These are phyloP conservation scores for Gynandropsis gynandra DNA, from an alignment of 345 rosid species.

Conservation along the genomic window DNA sequence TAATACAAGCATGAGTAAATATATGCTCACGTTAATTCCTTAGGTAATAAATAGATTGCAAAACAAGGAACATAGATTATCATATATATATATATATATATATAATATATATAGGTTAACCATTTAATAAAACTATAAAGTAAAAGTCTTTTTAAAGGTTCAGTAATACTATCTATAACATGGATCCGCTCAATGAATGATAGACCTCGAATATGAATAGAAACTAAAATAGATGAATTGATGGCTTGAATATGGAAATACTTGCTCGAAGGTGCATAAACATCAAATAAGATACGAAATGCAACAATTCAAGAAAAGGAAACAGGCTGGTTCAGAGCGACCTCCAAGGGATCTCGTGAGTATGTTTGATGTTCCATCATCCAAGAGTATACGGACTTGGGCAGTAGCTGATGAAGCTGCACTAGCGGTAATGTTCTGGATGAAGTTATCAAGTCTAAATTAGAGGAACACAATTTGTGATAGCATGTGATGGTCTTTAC, in stretches of 20 bases:
- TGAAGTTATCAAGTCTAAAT: not conserved
- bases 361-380: constrained; percentile 97
- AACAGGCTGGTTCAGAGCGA: constrained; percentile 82
- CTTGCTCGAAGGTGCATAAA: not conserved
- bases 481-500: not conserved
- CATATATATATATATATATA: too few relatives aligned
- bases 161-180: constrained; percentile 8
- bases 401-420: constrained; percentile 91
- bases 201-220: not conserved
- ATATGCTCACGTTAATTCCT: not conserved
- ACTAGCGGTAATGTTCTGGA: constrained; percentile 39
- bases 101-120: too few relatives aligned
- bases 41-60: too few relatives aligned
- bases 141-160: too few relatives aligned
- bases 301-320: constrained; percentile 17
- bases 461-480: not conserved
- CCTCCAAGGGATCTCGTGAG: constrained; percentile 89
- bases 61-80: too few relatives aligned
- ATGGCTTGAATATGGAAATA: not conserved
- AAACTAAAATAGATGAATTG: not conserved
- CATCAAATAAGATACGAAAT: constrained; percentile 9
- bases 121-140: too few relatives aligned
- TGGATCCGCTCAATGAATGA: constrained; percentile 5
- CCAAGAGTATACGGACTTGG: constrained; percentile 97
- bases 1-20: constrained; percentile 9